phyloP scores from a whole-genome alignment of 1,139 yeast species.

The Meyerozyma guilliermondii region DNA sequence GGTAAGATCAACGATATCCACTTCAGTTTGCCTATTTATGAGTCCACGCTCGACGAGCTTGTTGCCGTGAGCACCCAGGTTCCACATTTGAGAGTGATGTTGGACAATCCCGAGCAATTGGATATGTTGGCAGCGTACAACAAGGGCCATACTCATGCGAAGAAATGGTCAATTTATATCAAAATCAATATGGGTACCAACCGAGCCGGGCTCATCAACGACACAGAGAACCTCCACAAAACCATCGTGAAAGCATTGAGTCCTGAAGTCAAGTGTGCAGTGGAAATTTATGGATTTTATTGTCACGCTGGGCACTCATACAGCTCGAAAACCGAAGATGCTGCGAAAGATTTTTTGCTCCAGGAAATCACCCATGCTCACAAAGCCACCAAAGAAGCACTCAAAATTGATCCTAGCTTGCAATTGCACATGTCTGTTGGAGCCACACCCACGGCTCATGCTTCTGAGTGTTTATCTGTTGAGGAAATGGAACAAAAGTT shows the following conservation, averaged over 20 bases:
- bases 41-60: conserved; percentile 48
- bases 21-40: conserved; percentile 65
- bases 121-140: conserved; percentile 38
- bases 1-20: conserved; percentile 54
- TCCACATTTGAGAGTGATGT: conserved; percentile 48
- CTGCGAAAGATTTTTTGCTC: conserved; percentile 44
- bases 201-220: conserved; percentile 54
- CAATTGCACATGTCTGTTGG: conserved; percentile 55
- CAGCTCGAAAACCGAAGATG: conserved; percentile 37
- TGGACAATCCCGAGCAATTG: conserved; percentile 58
- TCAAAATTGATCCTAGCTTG: conserved; percentile 20
- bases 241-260: conserved; percentile 24
- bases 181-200: conserved; percentile 59
- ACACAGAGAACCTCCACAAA: conserved; percentile 21
- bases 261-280: conserved; percentile 17
- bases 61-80: conserved; percentile 37
- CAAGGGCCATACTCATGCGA: conserved; percentile 12
- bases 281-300: conserved; percentile 63
- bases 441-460: conserved; percentile 78
- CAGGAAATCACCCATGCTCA: conserved; percentile 57
- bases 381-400: conserved; percentile 44
- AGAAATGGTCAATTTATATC: conserved; percentile 52
- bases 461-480: conserved; percentile 33
- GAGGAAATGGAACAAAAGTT: conserved; percentile 17
- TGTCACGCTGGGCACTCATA: conserved; percentile 82